These are phyloP conservation scores for Xylaria intraflava DNA, from an alignment of 495 filamentous ascomycete genomes.

Conservation along the genomic window DNA sequence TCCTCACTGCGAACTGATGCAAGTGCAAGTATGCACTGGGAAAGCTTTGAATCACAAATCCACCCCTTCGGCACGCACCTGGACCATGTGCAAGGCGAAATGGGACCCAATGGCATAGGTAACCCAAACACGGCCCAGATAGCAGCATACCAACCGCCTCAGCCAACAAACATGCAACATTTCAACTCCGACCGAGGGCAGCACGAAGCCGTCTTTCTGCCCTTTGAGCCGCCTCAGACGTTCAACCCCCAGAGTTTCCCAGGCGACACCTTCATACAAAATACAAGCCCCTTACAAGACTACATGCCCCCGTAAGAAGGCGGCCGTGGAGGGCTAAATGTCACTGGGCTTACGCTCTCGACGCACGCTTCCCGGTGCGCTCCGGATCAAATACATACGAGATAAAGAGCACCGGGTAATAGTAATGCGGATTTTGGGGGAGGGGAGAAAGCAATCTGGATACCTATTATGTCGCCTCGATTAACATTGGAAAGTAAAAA, in stretches of 20 bases:
- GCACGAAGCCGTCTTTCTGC: conserved; percentile 3
- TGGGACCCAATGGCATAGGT: neutral
- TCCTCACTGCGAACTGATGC: neutral
- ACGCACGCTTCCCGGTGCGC: neutral
- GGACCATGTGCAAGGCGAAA: conserved; percentile 2
- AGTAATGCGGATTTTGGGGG: neutral
- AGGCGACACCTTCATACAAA: conserved; percentile 3
- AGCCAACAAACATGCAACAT: neutral
- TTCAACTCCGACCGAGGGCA: conserved; percentile 1
- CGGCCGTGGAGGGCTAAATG: neutral
- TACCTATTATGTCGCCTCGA: conserved; percentile 1
- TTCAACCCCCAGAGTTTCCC: conserved; percentile 1
- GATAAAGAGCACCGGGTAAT: neutral
- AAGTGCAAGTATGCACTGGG: conserved; percentile 4
- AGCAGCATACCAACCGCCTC: conserved; percentile 1
- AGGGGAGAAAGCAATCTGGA: neutral
- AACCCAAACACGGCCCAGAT: neutral
- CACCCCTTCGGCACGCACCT: neutral
- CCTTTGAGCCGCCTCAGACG: conserved; percentile 1
- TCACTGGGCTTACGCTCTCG: neutral
- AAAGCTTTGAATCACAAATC: conserved; percentile 10
- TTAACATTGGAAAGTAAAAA: neutral
- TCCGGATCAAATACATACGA: neutral
- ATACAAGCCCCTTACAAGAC: conserved; percentile 1
- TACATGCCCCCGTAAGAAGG: conserved; percentile 10